A percentile compares a stretch with the other conserved stretches of the same genome.
phyloP scores from a whole-genome alignment of 2,329 filamentous ascomycete genomes.

The Neospermospora avenae region DNA sequence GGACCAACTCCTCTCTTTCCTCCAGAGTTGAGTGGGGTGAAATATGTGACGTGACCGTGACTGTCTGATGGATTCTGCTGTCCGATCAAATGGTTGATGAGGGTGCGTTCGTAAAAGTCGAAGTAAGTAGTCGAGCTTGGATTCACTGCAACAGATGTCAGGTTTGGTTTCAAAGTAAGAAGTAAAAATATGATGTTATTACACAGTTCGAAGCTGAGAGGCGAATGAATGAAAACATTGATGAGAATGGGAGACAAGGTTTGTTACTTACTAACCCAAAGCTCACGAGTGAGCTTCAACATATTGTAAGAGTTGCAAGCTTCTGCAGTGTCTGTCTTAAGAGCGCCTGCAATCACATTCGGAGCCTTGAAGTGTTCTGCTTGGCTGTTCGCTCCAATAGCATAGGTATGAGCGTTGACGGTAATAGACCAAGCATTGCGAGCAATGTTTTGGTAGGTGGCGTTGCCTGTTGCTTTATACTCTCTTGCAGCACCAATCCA shows the following conservation, averaged over 20 bases:
- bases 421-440: not conserved
- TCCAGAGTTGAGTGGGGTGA: not conserved
- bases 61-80: not conserved
- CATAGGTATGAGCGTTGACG: not conserved
- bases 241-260: not conserved
- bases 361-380: not conserved
- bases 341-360: not conserved
- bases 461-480: not conserved
- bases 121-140: not conserved
- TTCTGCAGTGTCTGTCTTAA: not conserved
- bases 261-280: not conserved
- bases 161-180: not conserved
- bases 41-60: not conserved
- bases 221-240: not conserved
- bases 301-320: constrained; percentile 3
- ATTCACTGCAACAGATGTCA: not conserved
- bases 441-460: not conserved
- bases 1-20: not conserved
- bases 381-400: constrained; percentile 3
- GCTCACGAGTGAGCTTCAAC: not conserved
- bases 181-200: not conserved
- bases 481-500: constrained; percentile 1
- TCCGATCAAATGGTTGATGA: not conserved
- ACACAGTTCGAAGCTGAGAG: too few relatives aligned
- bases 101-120: not conserved